Conservation (phyloP, 768 basidiomycete genomes). For the Amanita phalloides region DNA sequence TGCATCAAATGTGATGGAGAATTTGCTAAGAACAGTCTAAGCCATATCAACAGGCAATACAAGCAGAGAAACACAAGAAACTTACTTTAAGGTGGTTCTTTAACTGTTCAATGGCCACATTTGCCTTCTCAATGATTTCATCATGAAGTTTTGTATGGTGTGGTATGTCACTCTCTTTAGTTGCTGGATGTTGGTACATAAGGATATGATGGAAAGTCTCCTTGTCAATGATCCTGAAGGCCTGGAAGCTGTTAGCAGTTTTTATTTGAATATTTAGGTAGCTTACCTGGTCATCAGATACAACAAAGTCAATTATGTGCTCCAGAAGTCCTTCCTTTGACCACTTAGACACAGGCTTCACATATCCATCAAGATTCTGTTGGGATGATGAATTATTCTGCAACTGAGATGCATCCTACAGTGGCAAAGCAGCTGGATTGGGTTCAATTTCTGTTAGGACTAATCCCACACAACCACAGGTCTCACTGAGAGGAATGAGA, state of each 20-base stretch:
- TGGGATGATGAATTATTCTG: too few relatives aligned
- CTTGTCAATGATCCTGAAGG: constrained; percentile 5
- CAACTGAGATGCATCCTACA: too few relatives aligned
- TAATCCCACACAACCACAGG: too few relatives aligned
- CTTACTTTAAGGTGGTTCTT: constrained; percentile 5
- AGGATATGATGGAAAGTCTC: constrained; percentile 4
- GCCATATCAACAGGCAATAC: background rate
- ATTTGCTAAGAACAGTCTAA: constrained; percentile 4
- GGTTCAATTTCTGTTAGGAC: too few relatives aligned
- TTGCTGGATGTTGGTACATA: constrained; percentile 7
- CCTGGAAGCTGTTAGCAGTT: background rate
- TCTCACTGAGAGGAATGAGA: too few relatives aligned
- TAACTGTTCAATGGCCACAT: background rate
- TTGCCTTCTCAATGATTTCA: constrained; percentile 8
- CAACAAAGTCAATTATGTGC: constrained; percentile 6
- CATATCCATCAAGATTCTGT: constrained; percentile 5
- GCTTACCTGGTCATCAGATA: constrained; percentile 7
- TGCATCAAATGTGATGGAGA: constrained; percentile 9
- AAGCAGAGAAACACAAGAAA: background rate
- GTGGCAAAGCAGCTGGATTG: too few relatives aligned
- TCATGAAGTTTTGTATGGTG: constrained; percentile 6
- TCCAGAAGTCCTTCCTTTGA: constrained; percentile 7
- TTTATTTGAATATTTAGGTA: constrained; percentile 2
- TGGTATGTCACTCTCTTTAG: constrained; percentile 9
- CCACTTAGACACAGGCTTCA: constrained; percentile 6